Conservation (phyloP, 257 asterid genomes). For the Solanum clarkiae region DNA sequence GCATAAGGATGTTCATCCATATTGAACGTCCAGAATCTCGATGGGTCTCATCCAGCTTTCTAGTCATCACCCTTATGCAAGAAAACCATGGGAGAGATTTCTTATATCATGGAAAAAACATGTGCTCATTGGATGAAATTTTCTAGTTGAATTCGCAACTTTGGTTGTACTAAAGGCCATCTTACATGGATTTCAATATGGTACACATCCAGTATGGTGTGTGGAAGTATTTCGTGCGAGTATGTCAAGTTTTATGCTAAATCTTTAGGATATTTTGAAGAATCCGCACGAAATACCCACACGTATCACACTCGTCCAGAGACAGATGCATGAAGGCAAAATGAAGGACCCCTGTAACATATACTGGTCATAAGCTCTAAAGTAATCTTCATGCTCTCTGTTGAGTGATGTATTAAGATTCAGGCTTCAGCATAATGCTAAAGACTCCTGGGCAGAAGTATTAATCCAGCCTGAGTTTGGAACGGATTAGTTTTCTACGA, state of each 20-base stretch:
- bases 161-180: neutral
- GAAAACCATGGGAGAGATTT: neutral
- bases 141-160: neutral
- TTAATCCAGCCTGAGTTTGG: neutral
- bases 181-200: neutral
- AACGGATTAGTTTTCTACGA: neutral
- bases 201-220: neutral
- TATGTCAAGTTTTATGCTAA: neutral
- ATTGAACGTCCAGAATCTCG: neutral
- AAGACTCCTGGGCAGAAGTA: neutral
- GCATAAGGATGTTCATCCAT: neutral
- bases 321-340: neutral
- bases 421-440: neutral
- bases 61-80: neutral
- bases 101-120: neutral
- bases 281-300: neutral
- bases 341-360: neutral
- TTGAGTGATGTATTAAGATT: neutral
- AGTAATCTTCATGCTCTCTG: neutral
- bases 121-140: neutral
- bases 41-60: neutral
- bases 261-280: neutral
- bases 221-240: neutral
- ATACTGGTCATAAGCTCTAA: neutral
- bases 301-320: neutral